These are phyloP conservation scores for Annulohypoxylon truncatum DNA, from an alignment of 2,329 filamentous ascomycete species.

Conservation along the genomic window DNA sequence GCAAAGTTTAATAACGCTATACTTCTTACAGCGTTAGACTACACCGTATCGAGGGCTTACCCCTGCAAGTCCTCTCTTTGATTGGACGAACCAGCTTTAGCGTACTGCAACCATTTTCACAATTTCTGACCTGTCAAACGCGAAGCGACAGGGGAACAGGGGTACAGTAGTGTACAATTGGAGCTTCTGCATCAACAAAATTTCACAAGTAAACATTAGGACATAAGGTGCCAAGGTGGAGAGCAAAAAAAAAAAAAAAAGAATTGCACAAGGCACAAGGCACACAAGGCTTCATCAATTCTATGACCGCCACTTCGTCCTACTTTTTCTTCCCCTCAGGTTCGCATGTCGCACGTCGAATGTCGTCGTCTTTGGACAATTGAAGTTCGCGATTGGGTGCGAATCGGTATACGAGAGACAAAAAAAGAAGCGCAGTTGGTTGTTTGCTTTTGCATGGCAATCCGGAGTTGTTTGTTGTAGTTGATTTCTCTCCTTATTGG, in stretches of 20 bases:
- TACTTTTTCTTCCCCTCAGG: constrained; percentile 17
- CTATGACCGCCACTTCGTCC: constrained; percentile 37
- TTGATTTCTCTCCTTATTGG: constrained; percentile 11
- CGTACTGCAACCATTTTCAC: constrained; percentile 35
- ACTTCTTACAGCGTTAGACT: neutral
- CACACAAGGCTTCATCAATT: constrained; percentile 28
- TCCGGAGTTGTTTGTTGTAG: constrained; percentile 30
- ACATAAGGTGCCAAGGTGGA: constrained; percentile 6
- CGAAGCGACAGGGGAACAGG: neutral
- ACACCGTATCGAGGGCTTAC: constrained; percentile 6
- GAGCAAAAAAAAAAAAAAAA: constrained; percentile 16
- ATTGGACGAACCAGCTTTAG: constrained; percentile 30
- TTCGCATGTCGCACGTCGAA: no score
- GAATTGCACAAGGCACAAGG: constrained; percentile 24
- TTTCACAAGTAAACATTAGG: constrained; percentile 42
- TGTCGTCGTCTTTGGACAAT: constrained; percentile 16
- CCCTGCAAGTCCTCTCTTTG: neutral
- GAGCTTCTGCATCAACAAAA: constrained; percentile 36
- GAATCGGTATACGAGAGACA: neutral
- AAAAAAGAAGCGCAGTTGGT: constrained; percentile 6
- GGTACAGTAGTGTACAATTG: neutral
- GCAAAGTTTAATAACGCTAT: constrained; percentile 1
- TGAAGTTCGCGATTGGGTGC: constrained; percentile 20
- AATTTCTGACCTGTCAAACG: constrained; percentile 36
- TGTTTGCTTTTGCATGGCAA: constrained; percentile 35